Percentiles rank a stretch among this genome's conserved stretches.
Conservation (phyloP, 139 green algal genomes). For the Tetraselmis chui region DNA sequence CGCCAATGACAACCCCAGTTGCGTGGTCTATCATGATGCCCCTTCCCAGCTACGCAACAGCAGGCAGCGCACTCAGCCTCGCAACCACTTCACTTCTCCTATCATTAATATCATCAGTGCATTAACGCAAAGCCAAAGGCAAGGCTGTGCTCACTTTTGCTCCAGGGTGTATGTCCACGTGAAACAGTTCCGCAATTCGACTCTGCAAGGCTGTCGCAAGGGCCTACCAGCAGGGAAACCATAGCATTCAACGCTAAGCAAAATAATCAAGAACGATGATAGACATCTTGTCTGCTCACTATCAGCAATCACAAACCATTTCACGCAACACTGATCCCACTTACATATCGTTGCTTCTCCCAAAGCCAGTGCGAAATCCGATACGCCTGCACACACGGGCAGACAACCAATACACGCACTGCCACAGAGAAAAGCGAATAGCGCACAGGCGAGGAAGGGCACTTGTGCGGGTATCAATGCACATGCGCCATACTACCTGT, state of each 20-base stretch:
- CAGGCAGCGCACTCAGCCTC: not conserved
- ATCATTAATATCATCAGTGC: no score
- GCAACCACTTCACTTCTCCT: not conserved
- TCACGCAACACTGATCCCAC: not conserved
- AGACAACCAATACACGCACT: not conserved
- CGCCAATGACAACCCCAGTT: conserved; percentile 86
- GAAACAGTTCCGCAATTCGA: conserved; percentile 66
- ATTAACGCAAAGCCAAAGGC: not conserved
- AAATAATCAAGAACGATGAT: not conserved
- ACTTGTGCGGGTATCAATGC: no score
- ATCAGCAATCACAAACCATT: not conserved
- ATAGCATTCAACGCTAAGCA: no score
- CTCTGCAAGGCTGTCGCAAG: conserved; percentile 72
- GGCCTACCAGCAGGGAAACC: conserved; percentile 29
- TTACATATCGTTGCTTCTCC: conserved; percentile 51
- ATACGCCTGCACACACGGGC: conserved; percentile 50
- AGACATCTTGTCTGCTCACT: not conserved
- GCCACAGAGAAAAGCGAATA: not conserved
- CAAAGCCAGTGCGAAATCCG: conserved; percentile 78
- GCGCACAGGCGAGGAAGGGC: not conserved
- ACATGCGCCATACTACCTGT: no score
- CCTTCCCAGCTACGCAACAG: conserved; percentile 40
- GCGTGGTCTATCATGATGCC: conserved; percentile 90
- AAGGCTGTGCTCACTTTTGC: conserved; percentile 19
- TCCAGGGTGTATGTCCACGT: conserved; percentile 85